phyloP scores from a whole-genome alignment of 495 filamentous ascomycete species.

The Cladorrhinum samala region DNA sequence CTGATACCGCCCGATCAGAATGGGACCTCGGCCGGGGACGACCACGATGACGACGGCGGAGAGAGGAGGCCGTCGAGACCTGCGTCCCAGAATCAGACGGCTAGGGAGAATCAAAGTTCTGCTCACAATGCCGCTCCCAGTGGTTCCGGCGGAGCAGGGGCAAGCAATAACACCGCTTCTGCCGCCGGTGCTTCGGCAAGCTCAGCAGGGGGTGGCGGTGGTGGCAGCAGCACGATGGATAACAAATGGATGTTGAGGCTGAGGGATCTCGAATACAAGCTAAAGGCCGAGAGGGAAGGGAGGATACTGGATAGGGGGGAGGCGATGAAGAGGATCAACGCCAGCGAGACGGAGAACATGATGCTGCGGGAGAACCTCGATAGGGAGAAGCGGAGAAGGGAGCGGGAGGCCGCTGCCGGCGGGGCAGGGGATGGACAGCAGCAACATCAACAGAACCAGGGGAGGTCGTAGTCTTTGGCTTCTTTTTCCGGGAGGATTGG shows the following conservation, averaged over 20 bases:
- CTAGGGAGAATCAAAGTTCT: too few species aligned
- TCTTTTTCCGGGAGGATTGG: background rate
- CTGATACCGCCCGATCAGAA: background rate
- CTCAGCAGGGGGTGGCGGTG: background rate
- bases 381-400: conserved; percentile 34
- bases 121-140: too few species aligned
- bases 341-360: conserved; percentile 72
- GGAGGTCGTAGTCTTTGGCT: background rate
- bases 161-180: background rate
- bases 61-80: too few species aligned
- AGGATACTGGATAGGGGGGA: conserved; percentile 74
- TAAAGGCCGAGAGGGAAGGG: conserved; percentile 89
- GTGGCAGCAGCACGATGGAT: conserved; percentile 34
- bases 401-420: too few species aligned
- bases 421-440: background rate
- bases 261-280: conserved; percentile 75
- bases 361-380: conserved; percentile 64
- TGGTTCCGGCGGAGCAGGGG: background rate
- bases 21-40: background rate
- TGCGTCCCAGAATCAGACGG: too few species aligned
- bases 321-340: conserved; percentile 76
- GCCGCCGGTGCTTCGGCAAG: too few species aligned
- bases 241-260: conserved; percentile 78
- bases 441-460: background rate
- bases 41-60: background rate